Evolutionary conservation across 2,329 filamentous ascomycete genomes (phyloP).

Genomic region (Phaeosphaeria sp.): DNA sequence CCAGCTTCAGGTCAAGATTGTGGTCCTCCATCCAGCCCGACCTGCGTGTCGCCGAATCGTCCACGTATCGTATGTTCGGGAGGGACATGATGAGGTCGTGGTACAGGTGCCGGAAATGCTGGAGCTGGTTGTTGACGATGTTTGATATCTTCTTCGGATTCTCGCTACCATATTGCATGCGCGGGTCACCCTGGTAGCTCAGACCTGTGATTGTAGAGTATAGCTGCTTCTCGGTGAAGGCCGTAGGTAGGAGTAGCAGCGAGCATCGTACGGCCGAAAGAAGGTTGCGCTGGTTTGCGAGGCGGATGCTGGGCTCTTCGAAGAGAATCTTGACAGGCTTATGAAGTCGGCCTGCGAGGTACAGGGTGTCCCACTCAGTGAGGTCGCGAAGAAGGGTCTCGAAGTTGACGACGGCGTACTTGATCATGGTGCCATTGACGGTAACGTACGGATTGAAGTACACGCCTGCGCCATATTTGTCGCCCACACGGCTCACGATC

Average conservation of each 20-base stretch:
- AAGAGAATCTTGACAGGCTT: slow-evolving; percentile 98
- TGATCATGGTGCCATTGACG: slow-evolving; percentile 93
- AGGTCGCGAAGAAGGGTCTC: slow-evolving; percentile 88
- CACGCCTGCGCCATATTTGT: slow-evolving; percentile 87
- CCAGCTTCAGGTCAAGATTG: slow-evolving; percentile 67
- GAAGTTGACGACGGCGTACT: slow-evolving; percentile 96
- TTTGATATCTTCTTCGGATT: slow-evolving; percentile 92
- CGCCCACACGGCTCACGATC: slow-evolving; percentile 83
- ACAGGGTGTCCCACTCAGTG: slow-evolving; percentile 90
- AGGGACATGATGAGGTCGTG: slow-evolving; percentile 87
- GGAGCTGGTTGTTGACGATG: slow-evolving; percentile 89
- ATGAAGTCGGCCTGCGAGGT: slow-evolving; percentile 93
- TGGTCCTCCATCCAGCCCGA: slow-evolving; percentile 68
- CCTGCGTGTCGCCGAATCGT: slow-evolving; percentile 63
- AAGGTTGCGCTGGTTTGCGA: slow-evolving; percentile 95
- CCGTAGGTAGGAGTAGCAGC: slow-evolving; percentile 80
- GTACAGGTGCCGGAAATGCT: slow-evolving; percentile 91
- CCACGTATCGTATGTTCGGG: slow-evolving; percentile 83
- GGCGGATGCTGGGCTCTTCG: slow-evolving; percentile 88
- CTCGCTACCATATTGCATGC: slow-evolving; percentile 89
- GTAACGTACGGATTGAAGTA: slow-evolving; percentile 98
- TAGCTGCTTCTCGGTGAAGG: slow-evolving; percentile 85
- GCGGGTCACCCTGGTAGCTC: slow-evolving; percentile 94
- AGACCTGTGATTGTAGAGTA: slow-evolving; percentile 92
- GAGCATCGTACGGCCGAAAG: slow-evolving; percentile 90